These are phyloP conservation scores for Trichoderma erinaceum DNA, from an alignment of 495 filamentous ascomycete species.

Conservation along the genomic window DNA sequence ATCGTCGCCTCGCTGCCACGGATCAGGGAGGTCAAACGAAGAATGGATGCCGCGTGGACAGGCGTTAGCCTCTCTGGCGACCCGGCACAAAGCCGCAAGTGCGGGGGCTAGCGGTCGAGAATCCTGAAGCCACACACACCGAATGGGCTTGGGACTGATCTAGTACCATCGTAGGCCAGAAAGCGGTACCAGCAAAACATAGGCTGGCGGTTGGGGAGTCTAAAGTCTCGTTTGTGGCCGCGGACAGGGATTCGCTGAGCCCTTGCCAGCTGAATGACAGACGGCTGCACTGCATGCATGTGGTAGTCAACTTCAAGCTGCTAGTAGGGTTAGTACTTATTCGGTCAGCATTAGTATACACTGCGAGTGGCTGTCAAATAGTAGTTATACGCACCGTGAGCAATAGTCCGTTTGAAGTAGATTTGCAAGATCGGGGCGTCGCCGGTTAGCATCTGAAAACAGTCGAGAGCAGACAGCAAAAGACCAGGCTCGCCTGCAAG, in stretches of 20 bases:
- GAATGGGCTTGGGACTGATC: not conserved
- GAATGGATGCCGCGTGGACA: conserved; percentile 9
- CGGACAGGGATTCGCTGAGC: conserved; percentile 2
- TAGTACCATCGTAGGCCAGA: not conserved
- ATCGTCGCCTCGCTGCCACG: conserved; percentile 3
- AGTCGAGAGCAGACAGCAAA: too few species aligned
- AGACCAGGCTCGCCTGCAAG: not conserved
- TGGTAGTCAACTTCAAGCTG: not conserved
- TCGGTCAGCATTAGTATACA: not conserved
- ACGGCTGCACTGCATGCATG: not conserved
- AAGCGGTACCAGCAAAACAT: not conserved
- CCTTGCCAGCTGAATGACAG: conserved; percentile 5
- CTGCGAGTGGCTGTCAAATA: not conserved
- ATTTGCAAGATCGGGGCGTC: too few species aligned
- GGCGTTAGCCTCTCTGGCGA: conserved; percentile 6
- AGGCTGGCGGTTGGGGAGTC: not conserved
- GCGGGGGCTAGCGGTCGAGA: conserved; percentile 12
- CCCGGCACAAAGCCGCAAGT: conserved; percentile 7
- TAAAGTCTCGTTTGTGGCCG: not conserved
- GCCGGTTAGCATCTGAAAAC: too few species aligned
- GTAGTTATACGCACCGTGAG: too few species aligned
- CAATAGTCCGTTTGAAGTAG: too few species aligned
- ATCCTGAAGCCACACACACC: not conserved
- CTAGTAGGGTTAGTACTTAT: not conserved
- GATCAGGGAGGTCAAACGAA: conserved; percentile 7